Conservation (phyloP, 2,329 filamentous ascomycete species). For the Aspergillus niger region DNA sequence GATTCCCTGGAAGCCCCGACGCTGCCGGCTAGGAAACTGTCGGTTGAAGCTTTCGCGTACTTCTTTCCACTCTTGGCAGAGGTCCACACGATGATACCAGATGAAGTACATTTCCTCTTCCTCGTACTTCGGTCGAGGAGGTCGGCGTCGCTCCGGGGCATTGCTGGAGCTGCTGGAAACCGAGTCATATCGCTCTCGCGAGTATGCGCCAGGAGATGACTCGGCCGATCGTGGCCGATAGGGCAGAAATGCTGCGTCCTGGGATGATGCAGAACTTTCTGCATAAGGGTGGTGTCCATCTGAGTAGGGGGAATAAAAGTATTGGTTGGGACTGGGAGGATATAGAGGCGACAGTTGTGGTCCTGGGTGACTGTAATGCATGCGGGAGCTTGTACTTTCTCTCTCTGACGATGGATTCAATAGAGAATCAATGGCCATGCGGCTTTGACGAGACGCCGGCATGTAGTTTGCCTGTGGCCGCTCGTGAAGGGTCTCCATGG, state of each 20-base stretch:
- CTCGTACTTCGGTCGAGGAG: constrained; percentile 50
- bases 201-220: constrained; percentile 41
- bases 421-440: constrained; percentile 39
- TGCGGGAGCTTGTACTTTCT: constrained; percentile 15
- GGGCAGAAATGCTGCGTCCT: constrained; percentile 30
- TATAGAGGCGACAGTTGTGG: constrained; percentile 34
- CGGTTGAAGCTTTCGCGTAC: constrained; percentile 47
- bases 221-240: constrained; percentile 33
- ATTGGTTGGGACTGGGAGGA: constrained; percentile 31
- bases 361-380: constrained; percentile 22
- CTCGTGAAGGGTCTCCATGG: constrained; percentile 22
- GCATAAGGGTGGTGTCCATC: constrained; percentile 26
- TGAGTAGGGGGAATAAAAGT: constrained; percentile 28
- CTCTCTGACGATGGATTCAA: constrained; percentile 35
- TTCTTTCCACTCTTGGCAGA: constrained; percentile 50
- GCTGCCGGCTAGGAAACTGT: constrained; percentile 45
- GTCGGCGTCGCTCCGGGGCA: constrained; percentile 40
- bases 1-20: constrained; percentile 47
- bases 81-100: constrained; percentile 53
- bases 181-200: constrained; percentile 44
- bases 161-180: constrained; percentile 44
- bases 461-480: constrained; percentile 17
- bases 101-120: constrained; percentile 53
- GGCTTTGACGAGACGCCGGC: constrained; percentile 31
- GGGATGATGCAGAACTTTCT: constrained; percentile 15